Base-by-base conservation (phyloP, 176 grass and related monocot genomes). In the Chrysopogon serrulatus region DNA sequence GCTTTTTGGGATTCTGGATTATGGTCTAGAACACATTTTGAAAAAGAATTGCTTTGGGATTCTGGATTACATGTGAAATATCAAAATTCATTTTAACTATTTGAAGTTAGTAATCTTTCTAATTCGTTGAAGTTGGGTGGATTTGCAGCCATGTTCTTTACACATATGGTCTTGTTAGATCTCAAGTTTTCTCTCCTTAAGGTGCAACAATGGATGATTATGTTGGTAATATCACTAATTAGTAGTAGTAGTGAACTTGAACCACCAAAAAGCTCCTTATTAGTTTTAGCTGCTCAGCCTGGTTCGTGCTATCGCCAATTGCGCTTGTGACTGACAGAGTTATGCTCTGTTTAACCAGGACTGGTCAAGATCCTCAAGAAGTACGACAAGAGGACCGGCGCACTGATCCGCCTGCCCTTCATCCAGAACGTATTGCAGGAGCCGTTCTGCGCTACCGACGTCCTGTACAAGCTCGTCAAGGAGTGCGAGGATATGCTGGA, bases 291-390 rank as follows among this genome's bases (percentile, higher is more conserved):
- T 37, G 43, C 23, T 72, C 17, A 10, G 9, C n/a, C 4, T n/a
- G 15, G 53, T 24, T 31, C 34, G 1, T 10, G 32, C 21, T 56
- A 27, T 60, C 59, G 36, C 31, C 23, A 18, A 21, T 62, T 68
- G 47, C 8, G n/a, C 13, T 79, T 82, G 2, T 35, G 60, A 53
- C 60, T 66, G 51, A 83, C 59, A 16, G n/a, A 37, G 28, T 54
- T 26, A 13, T 77, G 15, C 23, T 79, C 65, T 68, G 65, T 32
- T 85, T 64, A 42, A 21, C 31, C 82, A 93, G 94, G 91, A 21
- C 68, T 97, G 59, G 94, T 88, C 41, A 93, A 93, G 65, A 97
- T 93, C 64, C 84, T 93, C 41, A 97, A 93, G 69, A 97, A 97
- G 84, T 91, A 93, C 70, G 94, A 97, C 39, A 97, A 93, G 78